phyloP scores from a whole-genome alignment of 805 yeast genomes.

The Yarrowia alimentaria region DNA sequence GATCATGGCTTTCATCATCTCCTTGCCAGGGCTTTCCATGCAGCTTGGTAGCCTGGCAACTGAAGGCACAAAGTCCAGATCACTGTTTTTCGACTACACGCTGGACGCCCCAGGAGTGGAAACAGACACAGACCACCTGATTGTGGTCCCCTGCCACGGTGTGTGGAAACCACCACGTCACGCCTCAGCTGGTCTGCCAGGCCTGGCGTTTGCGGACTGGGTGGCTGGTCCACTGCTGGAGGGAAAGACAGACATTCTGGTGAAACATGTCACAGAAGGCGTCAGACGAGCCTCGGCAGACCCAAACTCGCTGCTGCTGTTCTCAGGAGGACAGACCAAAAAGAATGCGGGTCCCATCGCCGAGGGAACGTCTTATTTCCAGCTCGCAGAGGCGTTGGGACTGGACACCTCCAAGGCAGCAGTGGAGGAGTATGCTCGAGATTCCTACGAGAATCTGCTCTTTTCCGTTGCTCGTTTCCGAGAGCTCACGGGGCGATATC shows the following conservation, averaged over 20 bases:
- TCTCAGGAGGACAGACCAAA: constrained; percentile 24
- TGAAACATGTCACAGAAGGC: constrained; percentile 10
- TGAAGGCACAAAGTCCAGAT: neutral
- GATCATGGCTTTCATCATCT: constrained; percentile 13
- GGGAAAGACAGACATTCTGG: constrained; percentile 14
- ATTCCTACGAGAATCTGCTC: constrained; percentile 23
- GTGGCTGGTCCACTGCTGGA: constrained; percentile 5
- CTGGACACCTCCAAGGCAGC: constrained; percentile 2
- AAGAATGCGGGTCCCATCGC: constrained; percentile 2
- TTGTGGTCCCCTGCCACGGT: constrained; percentile 23
- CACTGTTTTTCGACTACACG: constrained; percentile 4
- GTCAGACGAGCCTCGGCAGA: constrained; percentile 1
- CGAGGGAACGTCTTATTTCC: constrained; percentile 18
- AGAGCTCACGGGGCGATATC: constrained; percentile 50
- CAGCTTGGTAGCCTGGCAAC: neutral
- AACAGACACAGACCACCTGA: constrained; percentile 11
- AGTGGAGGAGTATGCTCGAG: constrained; percentile 18
- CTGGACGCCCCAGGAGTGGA: neutral
- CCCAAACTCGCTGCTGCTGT: neutral
- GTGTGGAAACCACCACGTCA: constrained; percentile 11
- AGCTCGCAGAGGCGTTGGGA: constrained; percentile 3
- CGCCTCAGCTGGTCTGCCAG: neutral
- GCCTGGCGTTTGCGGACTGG: constrained; percentile 17
- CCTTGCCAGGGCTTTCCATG: neutral
- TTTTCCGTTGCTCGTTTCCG: constrained; percentile 37